These are phyloP conservation scores for Rutstroemia sydowiana DNA, from an alignment of 2,329 filamentous ascomycete genomes.

Conservation along the genomic window DNA sequence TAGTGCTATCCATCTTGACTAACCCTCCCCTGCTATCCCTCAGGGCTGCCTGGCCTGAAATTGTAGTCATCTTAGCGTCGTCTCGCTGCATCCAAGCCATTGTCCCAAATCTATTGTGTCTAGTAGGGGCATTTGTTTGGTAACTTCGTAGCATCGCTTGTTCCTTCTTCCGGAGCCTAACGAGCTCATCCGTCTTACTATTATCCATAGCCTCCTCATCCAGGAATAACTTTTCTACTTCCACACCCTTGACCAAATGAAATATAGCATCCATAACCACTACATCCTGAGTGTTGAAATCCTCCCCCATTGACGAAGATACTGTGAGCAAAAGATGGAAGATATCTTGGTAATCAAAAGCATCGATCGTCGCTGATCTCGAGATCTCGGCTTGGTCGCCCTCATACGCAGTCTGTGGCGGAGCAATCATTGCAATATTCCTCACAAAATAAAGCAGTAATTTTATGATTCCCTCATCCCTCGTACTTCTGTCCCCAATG, in stretches of 20 bases:
- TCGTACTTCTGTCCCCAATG: constrained; percentile 63
- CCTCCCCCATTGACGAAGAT: constrained; percentile 86
- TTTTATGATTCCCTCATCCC: constrained; percentile 90
- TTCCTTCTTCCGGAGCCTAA: constrained; percentile 71
- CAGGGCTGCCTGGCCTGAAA: constrained; percentile 83
- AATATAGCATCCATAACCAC: constrained; percentile 89
- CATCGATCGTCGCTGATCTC: constrained; percentile 78
- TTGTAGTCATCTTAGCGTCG: constrained; percentile 73
- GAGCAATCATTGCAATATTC: constrained; percentile 79
- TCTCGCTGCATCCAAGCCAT: constrained; percentile 95
- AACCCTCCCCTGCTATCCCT: constrained; percentile 65
- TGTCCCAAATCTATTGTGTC: constrained; percentile 91
- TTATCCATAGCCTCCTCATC: constrained; percentile 63
- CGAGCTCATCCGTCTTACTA: constrained; percentile 66
- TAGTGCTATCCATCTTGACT: constrained; percentile 82
- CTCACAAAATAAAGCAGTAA: constrained; percentile 82
- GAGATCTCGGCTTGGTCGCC: constrained; percentile 88
- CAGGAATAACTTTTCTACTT: constrained; percentile 79
- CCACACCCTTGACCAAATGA: constrained; percentile 83
- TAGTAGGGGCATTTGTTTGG: constrained; percentile 69
- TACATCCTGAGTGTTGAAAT: constrained; percentile 84
- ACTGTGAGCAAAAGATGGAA: constrained; percentile 79
- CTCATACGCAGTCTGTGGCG: constrained; percentile 66
- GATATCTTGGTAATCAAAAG: constrained; percentile 85
- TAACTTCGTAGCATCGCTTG: constrained; percentile 72